Conservation (phyloP, 2,329 filamentous ascomycete species). For the Hymenoscyphus linearis region DNA sequence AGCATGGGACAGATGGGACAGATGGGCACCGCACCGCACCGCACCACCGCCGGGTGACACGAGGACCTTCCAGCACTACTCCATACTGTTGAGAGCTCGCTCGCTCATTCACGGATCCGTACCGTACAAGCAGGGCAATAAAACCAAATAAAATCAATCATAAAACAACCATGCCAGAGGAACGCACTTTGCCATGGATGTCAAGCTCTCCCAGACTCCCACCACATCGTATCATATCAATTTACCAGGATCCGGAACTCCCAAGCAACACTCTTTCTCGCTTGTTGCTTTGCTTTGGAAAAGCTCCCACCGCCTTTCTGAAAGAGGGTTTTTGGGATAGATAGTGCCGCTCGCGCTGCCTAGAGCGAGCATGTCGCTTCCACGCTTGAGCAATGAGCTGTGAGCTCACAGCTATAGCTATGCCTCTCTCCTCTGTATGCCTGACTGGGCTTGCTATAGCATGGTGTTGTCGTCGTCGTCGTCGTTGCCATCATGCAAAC, state of each 20-base stretch:
- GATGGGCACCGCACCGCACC: too few relatives aligned
- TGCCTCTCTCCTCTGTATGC: neutral
- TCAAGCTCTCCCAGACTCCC: neutral
- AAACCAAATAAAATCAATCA: conserved; percentile 2
- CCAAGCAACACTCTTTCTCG: neutral
- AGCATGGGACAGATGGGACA: neutral
- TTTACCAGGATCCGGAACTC: neutral
- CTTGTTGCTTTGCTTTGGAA: neutral
- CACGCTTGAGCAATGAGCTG: neutral
- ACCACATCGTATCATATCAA: neutral
- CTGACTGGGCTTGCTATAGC: neutral
- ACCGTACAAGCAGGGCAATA: neutral
- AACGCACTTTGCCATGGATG: conserved; percentile 1
- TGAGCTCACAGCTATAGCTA: neutral
- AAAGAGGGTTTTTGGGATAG: neutral
- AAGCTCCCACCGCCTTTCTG: neutral
- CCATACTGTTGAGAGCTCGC: neutral
- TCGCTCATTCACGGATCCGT: neutral
- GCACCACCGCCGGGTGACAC: neutral
- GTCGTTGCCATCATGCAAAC: neutral
- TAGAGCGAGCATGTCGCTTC: neutral
- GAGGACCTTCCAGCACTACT: neutral
- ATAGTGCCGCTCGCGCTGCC: neutral
- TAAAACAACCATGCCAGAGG: conserved; percentile 1
- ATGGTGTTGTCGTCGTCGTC: neutral